These are phyloP conservation scores for Blastomyces silverae DNA, from an alignment of 2,329 filamentous ascomycete genomes.

Conservation along the genomic window DNA sequence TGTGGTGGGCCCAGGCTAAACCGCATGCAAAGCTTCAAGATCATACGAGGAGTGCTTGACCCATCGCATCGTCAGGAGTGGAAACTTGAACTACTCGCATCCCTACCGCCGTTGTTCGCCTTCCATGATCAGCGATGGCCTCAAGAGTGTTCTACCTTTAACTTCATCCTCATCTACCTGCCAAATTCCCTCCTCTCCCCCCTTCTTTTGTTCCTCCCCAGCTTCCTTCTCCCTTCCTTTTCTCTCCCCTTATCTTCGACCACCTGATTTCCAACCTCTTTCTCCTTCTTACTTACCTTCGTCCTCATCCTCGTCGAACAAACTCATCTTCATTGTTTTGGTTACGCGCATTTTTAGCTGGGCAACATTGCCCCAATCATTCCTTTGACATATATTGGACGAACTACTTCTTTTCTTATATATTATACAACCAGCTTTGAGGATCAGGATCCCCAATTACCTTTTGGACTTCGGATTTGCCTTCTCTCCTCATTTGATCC, in stretches of 20 bases:
- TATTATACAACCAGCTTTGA: slow-evolving; percentile 7
- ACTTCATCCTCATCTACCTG: slow-evolving; percentile 16
- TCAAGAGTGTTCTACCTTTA: slow-evolving; percentile 11
- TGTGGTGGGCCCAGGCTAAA: slow-evolving; percentile 10
- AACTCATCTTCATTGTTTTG: slow-evolving; percentile 24
- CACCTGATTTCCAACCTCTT: slow-evolving; percentile 44
- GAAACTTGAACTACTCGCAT: slow-evolving; percentile 4
- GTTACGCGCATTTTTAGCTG: slow-evolving; percentile 16
- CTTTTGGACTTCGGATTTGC: slow-evolving; percentile 1
- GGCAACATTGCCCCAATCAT: background rate
- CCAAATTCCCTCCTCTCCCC: slow-evolving; percentile 22
- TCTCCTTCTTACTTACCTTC: slow-evolving; percentile 3
- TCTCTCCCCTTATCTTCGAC: slow-evolving; percentile 19
- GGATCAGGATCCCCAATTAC: slow-evolving; percentile 14
- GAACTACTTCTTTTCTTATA: background rate
- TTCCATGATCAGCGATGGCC: slow-evolving; percentile 5
- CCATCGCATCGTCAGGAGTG: background rate
- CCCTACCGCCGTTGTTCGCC: background rate
- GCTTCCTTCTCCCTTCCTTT: slow-evolving; percentile 17
- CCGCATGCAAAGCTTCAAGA: slow-evolving; percentile 10
- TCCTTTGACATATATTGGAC: slow-evolving; percentile 9
- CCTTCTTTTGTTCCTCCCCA: slow-evolving; percentile 17
- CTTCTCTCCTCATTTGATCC: background rate
- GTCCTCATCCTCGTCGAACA: background rate
- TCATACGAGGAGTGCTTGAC: slow-evolving; percentile 7